phyloP scores from a whole-genome alignment of 2,329 filamentous ascomycete species.

The Penicillium carneum region DNA sequence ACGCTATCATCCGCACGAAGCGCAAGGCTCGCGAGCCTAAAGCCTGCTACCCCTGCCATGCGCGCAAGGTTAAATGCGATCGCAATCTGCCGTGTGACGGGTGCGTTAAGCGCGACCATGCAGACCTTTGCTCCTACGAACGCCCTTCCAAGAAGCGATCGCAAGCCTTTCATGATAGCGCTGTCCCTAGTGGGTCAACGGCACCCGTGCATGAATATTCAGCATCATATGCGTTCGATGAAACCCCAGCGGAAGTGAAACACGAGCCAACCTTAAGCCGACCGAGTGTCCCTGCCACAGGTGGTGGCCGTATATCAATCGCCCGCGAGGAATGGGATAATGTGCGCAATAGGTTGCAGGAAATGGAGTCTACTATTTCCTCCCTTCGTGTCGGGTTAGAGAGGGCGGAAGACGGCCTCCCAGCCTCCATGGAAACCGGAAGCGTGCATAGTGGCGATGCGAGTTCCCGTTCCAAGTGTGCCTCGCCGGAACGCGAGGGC shows the following conservation, averaged over 20 bases:
- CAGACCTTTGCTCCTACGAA: constrained; percentile 59
- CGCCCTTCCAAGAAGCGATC: constrained; percentile 56
- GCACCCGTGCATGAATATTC: constrained; percentile 21
- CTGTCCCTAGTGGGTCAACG: constrained; percentile 24
- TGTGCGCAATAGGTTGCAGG: constrained; percentile 51
- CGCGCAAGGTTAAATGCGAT: constrained; percentile 59
- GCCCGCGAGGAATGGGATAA: constrained; percentile 56
- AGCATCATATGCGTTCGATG: constrained; percentile 27
- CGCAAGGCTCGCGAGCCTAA: constrained; percentile 58
- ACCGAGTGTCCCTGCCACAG: constrained; percentile 24
- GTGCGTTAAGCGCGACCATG: constrained; percentile 59
- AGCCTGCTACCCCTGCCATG: constrained; percentile 57
- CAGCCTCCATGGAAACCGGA: constrained; percentile 37
- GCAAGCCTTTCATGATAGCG: constrained; percentile 37
- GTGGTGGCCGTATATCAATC: constrained; percentile 47
- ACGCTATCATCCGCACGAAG: constrained; percentile 58
- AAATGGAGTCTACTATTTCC: constrained; percentile 54
- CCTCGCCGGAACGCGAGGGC: constrained; percentile 59
- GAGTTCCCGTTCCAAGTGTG: constrained; percentile 43
- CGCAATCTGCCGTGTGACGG: constrained; percentile 58
- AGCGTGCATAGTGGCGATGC: constrained; percentile 45
- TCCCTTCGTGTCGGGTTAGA: constrained; percentile 51
- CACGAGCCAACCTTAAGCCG: constrained; percentile 32
- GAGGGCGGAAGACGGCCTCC: constrained; percentile 43
- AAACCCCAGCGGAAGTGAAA: constrained; percentile 36